Evolutionary conservation across 495 filamentous ascomycete genomes (phyloP), one percentile per base, ranked within the genome.

Genomic region (Daldinia loculata): DNA sequence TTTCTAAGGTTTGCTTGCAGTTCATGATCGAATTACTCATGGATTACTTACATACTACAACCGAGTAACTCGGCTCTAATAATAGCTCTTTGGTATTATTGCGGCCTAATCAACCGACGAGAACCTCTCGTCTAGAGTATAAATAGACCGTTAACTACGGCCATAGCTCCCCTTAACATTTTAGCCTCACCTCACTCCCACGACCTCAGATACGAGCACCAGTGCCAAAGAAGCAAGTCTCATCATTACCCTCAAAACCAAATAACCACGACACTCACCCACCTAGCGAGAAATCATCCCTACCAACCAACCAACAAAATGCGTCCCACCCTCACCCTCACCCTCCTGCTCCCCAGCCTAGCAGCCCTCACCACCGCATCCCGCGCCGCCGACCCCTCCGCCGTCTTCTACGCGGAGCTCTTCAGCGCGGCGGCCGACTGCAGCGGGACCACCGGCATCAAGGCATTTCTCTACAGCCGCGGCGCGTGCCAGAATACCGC

Each of bases 401-500:
- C 17, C n/a, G 17, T 45, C 41, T 45, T 45, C 41, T 45, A 17
- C 41, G 41, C 41, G 2, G 4, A 45, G 17, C n/a, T 45, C n/a
- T 45, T 45, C 17, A 45, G 41, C 41, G 9, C 41, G 6, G 9
- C 41, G 41, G n/a, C 15, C 41, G 41, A 45, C n/a, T 45, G 41
- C n/a, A 45, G 41, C 41, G 41, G 17, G 6, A 45, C 41, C 15
- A 45, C n/a, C 41, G 41, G 17, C 36, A 45, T 39, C 36, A 30
- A 55, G 1, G 63, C 45, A 2, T 66, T 60, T 34, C 32, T 66
- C 3, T 66, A 66, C 43, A 60, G 56, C 43, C 32, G 63, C 14
- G 63, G 63, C 32, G 45, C 55, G 34, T 66, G 63, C 56, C 63
- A 60, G 55, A 66, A 60, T 34, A 29, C 19, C 3, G 24, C 56